Base-by-base conservation (phyloP, 2,329 filamentous ascomycete species). In the Beauveria asiatica region DNA sequence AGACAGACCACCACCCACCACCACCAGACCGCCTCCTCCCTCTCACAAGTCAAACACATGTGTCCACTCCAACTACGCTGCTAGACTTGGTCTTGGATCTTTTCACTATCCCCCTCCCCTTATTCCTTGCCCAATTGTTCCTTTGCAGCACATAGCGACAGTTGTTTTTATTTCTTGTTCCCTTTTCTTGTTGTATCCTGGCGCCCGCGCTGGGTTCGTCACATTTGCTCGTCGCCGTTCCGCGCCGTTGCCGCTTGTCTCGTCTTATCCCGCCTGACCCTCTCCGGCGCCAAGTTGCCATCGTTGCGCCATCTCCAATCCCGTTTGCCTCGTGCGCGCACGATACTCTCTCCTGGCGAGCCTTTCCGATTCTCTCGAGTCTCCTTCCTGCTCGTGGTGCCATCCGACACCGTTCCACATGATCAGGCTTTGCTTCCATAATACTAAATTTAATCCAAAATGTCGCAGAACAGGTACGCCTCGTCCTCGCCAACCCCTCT, bases 391-490 rank as follows among this genome's bases (percentile, higher is more conserved):
- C 54, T 49, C 44, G 44, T 19, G 16, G 21, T 45, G 30, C 30
- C 27, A 27, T 41, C 27, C 21, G 54, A 41, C 54, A 49, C 30
- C 21, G 11, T 25, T 33, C 30, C 23, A 53, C 57, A 53, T 53
- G 49, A 50, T 52, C 23, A 19, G 30, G 30, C 8, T 37, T 19
- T 33, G 54, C 54, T 57, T 19, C 23, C 55, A 50, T 58, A 58
- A 58, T 58, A 27, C 55, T 58, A 58, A 58, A 58, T 37, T 25
- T 58, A 58, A 50, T 59, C 49, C 49, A 62, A 37, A 41, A 62
- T 62, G 61, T 62, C 61, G 48, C 61, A 62, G 44, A 62, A 62
- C 51, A 60, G 57, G 61, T 62, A 62, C 46, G 61, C 48, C 21
- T 23, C 56, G 19, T 52, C 41, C 27, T 33, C 30, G n/a, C 46